phyloP scores from a whole-genome alignment of 805 yeast species.

The Ogataea ramenticola region DNA sequence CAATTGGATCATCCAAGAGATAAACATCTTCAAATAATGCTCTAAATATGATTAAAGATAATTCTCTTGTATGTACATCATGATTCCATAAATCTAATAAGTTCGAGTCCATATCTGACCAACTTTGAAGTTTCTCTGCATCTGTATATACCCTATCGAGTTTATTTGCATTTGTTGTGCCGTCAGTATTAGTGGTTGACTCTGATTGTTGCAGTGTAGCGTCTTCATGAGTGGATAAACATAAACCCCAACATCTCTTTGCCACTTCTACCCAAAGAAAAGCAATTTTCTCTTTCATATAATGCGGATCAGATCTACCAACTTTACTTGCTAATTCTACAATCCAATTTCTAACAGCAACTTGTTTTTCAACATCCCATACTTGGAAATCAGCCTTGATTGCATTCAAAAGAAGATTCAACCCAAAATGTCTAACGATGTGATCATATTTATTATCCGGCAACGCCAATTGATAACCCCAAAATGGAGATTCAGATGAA shows the following conservation, averaged over 20 bases:
- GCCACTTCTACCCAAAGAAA: slow-evolving; percentile 88
- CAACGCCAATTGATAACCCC: slow-evolving; percentile 84
- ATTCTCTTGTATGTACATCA: slow-evolving; percentile 59
- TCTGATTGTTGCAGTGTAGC: neutral
- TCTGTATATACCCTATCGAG: slow-evolving; percentile 25
- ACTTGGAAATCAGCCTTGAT: slow-evolving; percentile 51
- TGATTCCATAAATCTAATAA: slow-evolving; percentile 69
- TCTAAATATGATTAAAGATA: slow-evolving; percentile 70
- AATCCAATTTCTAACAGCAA: slow-evolving; percentile 77
- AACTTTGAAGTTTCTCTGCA: slow-evolving; percentile 55
- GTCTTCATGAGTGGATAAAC: slow-evolving; percentile 29
- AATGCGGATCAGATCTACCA: slow-evolving; percentile 71
- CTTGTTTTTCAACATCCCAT: slow-evolving; percentile 45
- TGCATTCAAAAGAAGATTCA: slow-evolving; percentile 70
- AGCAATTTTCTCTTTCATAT: slow-evolving; percentile 82
- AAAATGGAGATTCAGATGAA: slow-evolving; percentile 78
- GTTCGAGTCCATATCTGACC: slow-evolving; percentile 83
- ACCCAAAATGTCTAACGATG: slow-evolving; percentile 85
- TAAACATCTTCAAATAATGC: slow-evolving; percentile 91
- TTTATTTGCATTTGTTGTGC: slow-evolving; percentile 8
- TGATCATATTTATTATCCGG: slow-evolving; percentile 53
- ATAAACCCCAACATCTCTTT: slow-evolving; percentile 85
- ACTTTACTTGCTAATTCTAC: slow-evolving; percentile 65
- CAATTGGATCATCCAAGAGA: slow-evolving; percentile 85
- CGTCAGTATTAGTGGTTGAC: neutral